Evolutionary conservation across 148 eudicot species (phyloP).

Genomic region (Chenopodium suecicum): DNA sequence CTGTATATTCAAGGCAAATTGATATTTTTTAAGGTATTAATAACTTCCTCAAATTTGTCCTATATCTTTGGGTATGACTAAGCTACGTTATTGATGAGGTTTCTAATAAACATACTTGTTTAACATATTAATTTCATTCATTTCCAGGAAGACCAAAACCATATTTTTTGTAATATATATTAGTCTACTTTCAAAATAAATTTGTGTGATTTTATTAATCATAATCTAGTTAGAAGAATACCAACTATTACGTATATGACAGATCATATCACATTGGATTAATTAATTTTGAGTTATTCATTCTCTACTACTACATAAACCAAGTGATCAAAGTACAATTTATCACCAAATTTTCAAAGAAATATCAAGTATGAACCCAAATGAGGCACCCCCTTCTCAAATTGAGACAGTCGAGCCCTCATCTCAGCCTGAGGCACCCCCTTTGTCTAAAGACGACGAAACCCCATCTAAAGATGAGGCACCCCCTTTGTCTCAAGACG

Average conservation of each 20-base stretch:
- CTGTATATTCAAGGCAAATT: too few species aligned
- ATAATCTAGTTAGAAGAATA: too few species aligned
- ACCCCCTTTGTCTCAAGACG: not conserved
- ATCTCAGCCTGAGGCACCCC: not conserved
- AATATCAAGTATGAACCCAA: not conserved
- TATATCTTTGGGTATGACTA: not conserved
- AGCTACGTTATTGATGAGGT: not conserved
- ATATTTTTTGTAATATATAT: not conserved
- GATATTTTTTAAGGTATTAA: too few species aligned
- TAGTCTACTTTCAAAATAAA: not conserved
- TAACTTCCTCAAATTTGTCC: not conserved
- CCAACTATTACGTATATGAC: not conserved
- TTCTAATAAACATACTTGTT: too few species aligned
- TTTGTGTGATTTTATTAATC: not conserved
- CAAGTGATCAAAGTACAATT: not conserved
- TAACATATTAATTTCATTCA: not conserved
- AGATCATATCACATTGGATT: not conserved
- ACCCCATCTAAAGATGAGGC: not conserved
- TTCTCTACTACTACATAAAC: not conserved
- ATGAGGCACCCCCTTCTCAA: not conserved
- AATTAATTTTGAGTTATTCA: not conserved
- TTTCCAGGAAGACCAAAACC: not conserved
- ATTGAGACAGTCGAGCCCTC: too few species aligned
- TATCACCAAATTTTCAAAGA: not conserved
- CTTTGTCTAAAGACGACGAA: not conserved